Percentiles rank a stretch among this genome's conserved stretches.
These are phyloP conservation scores for Magnusiomyces magnusii DNA, from an alignment of 1,139 yeast species.

Conservation along the genomic window DNA sequence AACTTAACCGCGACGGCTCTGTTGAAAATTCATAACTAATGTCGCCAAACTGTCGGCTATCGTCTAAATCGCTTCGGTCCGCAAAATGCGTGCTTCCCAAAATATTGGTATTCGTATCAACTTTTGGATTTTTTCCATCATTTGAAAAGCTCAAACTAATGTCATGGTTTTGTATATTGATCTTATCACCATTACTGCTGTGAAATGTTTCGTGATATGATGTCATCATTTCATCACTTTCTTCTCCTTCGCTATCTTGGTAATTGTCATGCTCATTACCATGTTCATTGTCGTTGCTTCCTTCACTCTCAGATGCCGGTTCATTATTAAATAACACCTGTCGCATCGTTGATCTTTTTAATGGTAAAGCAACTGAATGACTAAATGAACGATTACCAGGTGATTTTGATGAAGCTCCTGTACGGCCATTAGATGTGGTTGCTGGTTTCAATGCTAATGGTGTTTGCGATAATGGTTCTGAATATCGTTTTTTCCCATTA, in stretches of 20 bases:
- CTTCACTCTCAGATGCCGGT: neutral
- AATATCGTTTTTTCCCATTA: no score
- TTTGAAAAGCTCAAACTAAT: neutral
- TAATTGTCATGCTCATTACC: no score
- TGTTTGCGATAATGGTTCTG: neutral
- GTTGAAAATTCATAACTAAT: neutral
- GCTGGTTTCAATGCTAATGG: no score
- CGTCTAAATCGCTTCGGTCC: neutral
- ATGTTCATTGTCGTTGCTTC: neutral
- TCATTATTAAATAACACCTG: neutral
- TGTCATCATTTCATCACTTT: neutral
- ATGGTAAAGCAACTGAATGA: neutral
- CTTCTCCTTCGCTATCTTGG: neutral
- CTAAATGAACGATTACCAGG: neutral
- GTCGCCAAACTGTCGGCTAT: neutral
- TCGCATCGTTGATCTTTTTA: neutral
- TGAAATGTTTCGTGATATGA: neutral
- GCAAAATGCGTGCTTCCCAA: neutral
- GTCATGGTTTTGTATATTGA: no score
- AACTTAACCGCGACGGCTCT: neutral
- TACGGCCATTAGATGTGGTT: no score
- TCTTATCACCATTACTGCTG: neutral
- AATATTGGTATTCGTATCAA: neutral
- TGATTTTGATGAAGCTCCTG: neutral
- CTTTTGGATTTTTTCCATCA: neutral